Base-by-base conservation (phyloP, 2,329 filamentous ascomycete species). In the Fusarium sambucinum region DNA sequence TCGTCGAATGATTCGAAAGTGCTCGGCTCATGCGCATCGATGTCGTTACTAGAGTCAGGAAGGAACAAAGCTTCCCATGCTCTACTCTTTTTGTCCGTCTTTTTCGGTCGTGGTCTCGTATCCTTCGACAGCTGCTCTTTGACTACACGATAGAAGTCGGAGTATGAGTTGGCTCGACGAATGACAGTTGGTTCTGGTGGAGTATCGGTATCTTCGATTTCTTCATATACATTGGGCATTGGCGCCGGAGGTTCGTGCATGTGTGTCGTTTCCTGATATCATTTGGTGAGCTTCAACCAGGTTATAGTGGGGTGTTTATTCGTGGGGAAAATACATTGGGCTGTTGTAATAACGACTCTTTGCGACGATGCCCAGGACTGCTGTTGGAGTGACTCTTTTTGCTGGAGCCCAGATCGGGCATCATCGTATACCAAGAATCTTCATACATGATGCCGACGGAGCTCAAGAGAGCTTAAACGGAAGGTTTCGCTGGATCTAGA, bases 401-500 rank as follows among this genome's bases (percentile, higher is more conserved):
- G 68, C 84, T 85, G 68, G 84, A 80, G 59, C 85, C 81, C 55
- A 86, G 80, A 56, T 90, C 87, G 27, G 91, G 87, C 68, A 92
- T 87, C 75, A 93, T 90, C 77, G 86, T 92, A 81, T 94, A 93
- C 92, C 92, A 95, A 30, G 91, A 89, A 79, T 95, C 92, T 79
- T 95, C 92, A 78, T 92, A 92, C 91, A 93, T 94, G 71, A 70
- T 82, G 70, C 38, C 40, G 50, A 53, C 42, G n/a, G 46, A 68
- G 59, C 68, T 66, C 41, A 47, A 53, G 56, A 50, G 50, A 66
- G 68, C 68, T 68, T 57, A 32, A 64, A 30, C 52, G 33, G 46
- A 52, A 59, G 60, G 61, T 47, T 71, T 65, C 42, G 52, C 59
- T 42, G n/a, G 16, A 50, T 13, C 47, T 38, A 19, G 32, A n/a